phyloP scores from a whole-genome alignment of 371 early-diverging fungal species.

The Apophysomyces sp. region DNA sequence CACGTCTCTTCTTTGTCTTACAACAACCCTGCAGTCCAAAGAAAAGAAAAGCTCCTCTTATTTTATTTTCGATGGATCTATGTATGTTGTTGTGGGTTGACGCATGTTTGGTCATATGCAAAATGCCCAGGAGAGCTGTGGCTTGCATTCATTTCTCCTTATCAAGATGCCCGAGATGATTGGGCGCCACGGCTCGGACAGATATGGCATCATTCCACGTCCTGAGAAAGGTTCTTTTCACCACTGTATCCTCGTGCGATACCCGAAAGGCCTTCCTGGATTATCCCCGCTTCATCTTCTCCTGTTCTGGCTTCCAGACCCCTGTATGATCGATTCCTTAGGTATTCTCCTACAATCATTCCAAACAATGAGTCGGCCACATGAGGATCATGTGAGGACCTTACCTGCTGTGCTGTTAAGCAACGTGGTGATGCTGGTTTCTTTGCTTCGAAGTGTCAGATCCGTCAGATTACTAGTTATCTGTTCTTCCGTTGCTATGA shows the following conservation, averaged over 20 bases:
- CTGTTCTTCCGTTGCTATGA: conserved; percentile 14
- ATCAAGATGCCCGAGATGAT: conserved; percentile 3
- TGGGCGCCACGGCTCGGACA: conserved; percentile 1
- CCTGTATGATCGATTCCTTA: conserved; percentile 71
- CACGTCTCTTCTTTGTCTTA: conserved; percentile 7
- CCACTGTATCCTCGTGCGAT: conserved; percentile 81
- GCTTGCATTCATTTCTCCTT: conserved; percentile 20
- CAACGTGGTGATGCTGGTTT: conserved; percentile 62
- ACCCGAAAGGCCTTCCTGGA: conserved; percentile 82
- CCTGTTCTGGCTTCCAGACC: conserved; percentile 79
- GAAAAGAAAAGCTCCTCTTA: conserved; percentile 6
- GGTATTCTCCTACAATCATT: conserved; percentile 52
- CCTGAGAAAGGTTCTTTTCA: conserved; percentile 30
- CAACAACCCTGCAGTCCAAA: conserved; percentile 14
- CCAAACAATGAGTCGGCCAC: background rate
- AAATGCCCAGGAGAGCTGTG: conserved; percentile 9
- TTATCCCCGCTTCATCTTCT: conserved; percentile 61
- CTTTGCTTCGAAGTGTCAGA: conserved; percentile 56
- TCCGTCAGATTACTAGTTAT: conserved; percentile 47
- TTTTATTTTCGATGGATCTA: conserved; percentile 5
- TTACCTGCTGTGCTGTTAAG: conserved; percentile 80
- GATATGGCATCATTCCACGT: conserved; percentile 4
- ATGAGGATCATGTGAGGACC: background rate
- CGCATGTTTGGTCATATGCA: conserved; percentile 13
- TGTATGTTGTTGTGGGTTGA: conserved; percentile 2